Base-by-base conservation (phyloP, 164 flowering plant species). In the Tetrastigma voinierianum region DNA sequence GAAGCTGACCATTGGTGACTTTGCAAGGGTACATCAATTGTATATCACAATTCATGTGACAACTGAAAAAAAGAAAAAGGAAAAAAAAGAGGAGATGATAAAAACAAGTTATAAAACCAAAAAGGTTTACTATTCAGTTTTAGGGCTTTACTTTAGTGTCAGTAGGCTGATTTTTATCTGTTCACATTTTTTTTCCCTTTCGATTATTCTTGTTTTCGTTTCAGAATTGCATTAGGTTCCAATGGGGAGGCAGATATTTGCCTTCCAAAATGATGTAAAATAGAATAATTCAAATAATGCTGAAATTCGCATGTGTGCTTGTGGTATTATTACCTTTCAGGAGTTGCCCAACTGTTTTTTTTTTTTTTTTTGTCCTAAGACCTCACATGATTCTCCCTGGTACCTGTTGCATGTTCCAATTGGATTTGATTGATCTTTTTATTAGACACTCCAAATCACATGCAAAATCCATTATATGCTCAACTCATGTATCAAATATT, bases 1-100 rank as follows among this genome's bases (percentile, higher is more conserved):
- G 11, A 59, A 68, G 81, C 63, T 80, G 83, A 77, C 64, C 10
- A 24, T 12, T 44, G 6, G 17, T 11, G 11, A 66, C 15, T 61
- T 44, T 32, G 11, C 15, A 32, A 20, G 32, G 47, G 53, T 57
- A 23, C 57, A 57, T 43, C 46, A 69, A 46, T 46, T 73, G 80
- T 76, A 73, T 67, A 79, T 68, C 54, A 32, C 46, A 20, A 55
- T 16, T n/a, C 40, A 32, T 3, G 13, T 13, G 47, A 65, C 56
- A 51, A 23, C 23, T 63, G 15, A 49, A 51, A 49, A 49, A 14
- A 24, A 24, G 17, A 18, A 32, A 32, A 32, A 7, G 40, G 40
- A 4, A 3, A 7, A 0, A 4, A 3, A 7, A 0, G 7, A 16
- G 45, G 20, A 12, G n/a, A n/a, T n/a, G n/a, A n/a, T n/a, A n/a